Conservation (phyloP, 2,329 filamentous ascomycete species). For the Colletotrichum filicis region DNA sequence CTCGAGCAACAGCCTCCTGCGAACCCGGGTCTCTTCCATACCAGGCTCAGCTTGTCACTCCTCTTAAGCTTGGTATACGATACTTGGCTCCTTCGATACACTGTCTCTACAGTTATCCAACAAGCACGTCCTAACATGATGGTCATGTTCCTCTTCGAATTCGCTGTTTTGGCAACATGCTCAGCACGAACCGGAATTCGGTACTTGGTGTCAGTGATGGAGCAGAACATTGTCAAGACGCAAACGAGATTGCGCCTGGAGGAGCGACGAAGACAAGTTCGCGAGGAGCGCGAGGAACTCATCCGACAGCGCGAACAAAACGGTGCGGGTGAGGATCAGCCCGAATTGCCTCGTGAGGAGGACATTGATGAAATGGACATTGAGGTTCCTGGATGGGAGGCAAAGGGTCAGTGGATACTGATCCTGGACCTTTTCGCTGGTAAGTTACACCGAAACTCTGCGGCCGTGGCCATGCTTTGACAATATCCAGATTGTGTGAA, state of each 20-base stretch:
- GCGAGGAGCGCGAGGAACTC: conserved; percentile 66
- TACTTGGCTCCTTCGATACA: conserved; percentile 81
- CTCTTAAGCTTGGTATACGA: conserved; percentile 84
- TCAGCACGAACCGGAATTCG: conserved; percentile 83
- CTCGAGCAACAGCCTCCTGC: conserved; percentile 94
- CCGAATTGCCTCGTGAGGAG: conserved; percentile 71
- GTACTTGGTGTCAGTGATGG: conserved; percentile 82
- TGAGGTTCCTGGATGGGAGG: conserved; percentile 95
- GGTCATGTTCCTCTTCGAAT: conserved; percentile 99
- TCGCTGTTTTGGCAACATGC: conserved; percentile 84
- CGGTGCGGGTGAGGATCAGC: conserved; percentile 54
- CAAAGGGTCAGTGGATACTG: conserved; percentile 92
- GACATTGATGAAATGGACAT: conserved; percentile 93
- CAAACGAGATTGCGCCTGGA: conserved; percentile 79
- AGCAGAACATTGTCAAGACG: conserved; percentile 78
- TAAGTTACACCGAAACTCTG: conserved; percentile 52
- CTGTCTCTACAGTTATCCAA: conserved; percentile 83
- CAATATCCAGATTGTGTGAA: conserved; percentile 81
- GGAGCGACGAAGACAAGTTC: conserved; percentile 75
- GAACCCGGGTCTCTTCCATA: conserved; percentile 89
- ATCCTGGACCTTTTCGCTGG: conserved; percentile 86
- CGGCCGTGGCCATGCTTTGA: conserved; percentile 29
- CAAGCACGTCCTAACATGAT: conserved; percentile 97
- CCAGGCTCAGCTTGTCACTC: conserved; percentile 82
- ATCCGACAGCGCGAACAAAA: conserved; percentile 59